Percentiles rank a stretch among this genome's conserved stretches.
These are phyloP conservation scores for Penicillium crystallinum DNA, from an alignment of 495 filamentous ascomycete species.

Conservation along the genomic window DNA sequence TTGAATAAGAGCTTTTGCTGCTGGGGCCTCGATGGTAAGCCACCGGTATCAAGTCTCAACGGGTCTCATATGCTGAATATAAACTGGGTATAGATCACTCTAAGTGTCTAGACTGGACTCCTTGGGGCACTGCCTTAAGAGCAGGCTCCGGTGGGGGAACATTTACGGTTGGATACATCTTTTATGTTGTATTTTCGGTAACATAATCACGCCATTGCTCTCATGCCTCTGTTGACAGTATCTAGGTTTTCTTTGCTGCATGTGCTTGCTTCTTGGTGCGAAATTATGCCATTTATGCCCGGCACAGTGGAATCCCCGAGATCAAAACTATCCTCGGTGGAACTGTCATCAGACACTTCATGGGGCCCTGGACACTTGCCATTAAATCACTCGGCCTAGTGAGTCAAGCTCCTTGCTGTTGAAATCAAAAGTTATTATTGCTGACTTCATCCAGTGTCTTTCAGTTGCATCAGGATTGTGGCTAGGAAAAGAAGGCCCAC, in stretches of 20 bases:
- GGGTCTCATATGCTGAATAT: neutral
- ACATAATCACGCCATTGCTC: slow-evolving; percentile 16
- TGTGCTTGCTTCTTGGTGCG: slow-evolving; percentile 76
- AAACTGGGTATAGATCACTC: slow-evolving; percentile 45
- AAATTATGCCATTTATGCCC: slow-evolving; percentile 80
- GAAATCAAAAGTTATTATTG: neutral
- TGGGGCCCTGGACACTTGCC: slow-evolving; percentile 87
- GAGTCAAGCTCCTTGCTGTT: slow-evolving; percentile 22
- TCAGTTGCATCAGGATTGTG: slow-evolving; percentile 94
- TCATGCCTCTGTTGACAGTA: slow-evolving; percentile 16
- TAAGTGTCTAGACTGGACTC: slow-evolving; percentile 77
- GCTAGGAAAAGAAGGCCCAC: slow-evolving; percentile 96
- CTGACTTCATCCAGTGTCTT: slow-evolving; percentile 54
- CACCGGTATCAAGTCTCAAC: neutral
- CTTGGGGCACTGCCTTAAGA: slow-evolving; percentile 74
- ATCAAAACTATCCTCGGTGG: slow-evolving; percentile 96
- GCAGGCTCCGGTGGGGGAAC: slow-evolving; percentile 58
- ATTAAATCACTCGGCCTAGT: slow-evolving; percentile 92
- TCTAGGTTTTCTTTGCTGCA: slow-evolving; percentile 71
- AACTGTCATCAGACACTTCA: slow-evolving; percentile 86
- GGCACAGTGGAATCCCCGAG: slow-evolving; percentile 95
- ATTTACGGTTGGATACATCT: slow-evolving; percentile 79
- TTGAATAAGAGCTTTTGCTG: slow-evolving; percentile 89
- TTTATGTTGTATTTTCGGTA: slow-evolving; percentile 80
- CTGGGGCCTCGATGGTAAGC: slow-evolving; percentile 73